These are phyloP conservation scores for Trichoderma aggressivum DNA, from an alignment of 2,329 filamentous ascomycete species.

Conservation along the genomic window DNA sequence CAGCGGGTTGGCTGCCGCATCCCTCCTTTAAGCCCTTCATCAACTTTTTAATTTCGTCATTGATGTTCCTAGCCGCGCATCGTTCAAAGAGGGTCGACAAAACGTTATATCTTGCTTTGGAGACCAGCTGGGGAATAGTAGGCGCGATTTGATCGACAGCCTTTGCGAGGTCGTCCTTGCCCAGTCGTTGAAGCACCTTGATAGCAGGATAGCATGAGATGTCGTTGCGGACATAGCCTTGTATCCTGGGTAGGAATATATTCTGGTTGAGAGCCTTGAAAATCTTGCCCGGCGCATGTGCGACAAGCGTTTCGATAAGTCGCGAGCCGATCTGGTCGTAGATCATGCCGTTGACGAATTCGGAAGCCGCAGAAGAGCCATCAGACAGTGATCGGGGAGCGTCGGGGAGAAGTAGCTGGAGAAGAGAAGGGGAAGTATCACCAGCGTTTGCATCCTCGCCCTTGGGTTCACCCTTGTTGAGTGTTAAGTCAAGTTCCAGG, in stretches of 20 bases:
- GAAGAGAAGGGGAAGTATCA: conserved; percentile 50
- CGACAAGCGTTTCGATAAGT: conserved; percentile 81
- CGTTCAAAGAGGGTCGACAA: conserved; percentile 81
- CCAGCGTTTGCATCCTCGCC: conserved; percentile 39
- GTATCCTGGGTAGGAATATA: conserved; percentile 76
- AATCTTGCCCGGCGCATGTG: conserved; percentile 75
- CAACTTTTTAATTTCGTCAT: conserved; percentile 48
- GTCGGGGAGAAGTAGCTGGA: conserved; percentile 75
- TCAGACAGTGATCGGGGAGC: conserved; percentile 67
- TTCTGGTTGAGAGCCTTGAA: conserved; percentile 86
- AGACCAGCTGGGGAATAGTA: conserved; percentile 68
- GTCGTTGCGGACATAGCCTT: conserved; percentile 80
- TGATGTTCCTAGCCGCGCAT: conserved; percentile 65
- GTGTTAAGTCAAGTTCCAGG: conserved; percentile 77
- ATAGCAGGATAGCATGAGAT: conserved; percentile 86
- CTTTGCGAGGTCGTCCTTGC: conserved; percentile 77
- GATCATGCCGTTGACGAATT: conserved; percentile 80
- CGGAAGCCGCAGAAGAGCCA: conserved; percentile 65
- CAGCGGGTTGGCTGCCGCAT: conserved; percentile 46
- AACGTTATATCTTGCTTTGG: conserved; percentile 72
- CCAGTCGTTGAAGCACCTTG: conserved; percentile 75
- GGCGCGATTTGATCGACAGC: conserved; percentile 70
- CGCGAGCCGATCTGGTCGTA: conserved; percentile 91
- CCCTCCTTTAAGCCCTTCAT: conserved; percentile 48
- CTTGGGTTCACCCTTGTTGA: conserved; percentile 66